Evolutionary conservation across 345 rosid genomes (phyloP), one percentile per base, ranked within the genome.

Genomic region (Clausena lansium): DNA sequence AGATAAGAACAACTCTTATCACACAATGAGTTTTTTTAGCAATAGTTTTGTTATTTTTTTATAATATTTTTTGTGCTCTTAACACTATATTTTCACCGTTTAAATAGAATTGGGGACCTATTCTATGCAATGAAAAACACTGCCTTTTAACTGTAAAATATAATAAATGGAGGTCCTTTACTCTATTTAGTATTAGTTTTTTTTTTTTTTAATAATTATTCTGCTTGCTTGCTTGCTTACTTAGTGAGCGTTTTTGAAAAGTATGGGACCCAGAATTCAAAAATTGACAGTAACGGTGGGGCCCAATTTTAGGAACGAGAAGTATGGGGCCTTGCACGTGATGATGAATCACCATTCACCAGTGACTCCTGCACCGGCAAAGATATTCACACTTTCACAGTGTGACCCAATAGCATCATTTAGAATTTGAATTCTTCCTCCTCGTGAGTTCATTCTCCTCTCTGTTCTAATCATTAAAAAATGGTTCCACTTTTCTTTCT

Each of bases 401-500:
- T 8, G 13, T 25, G 8, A 33, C 24, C 25, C 9, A 36, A 5
- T 4, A 25, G 1, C 33, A 15, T 59, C 36, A 28, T 75, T 20
- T n/a, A 22, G 59, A 63, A 27, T 75, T 75, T 75, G 62, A 75
- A 75, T 47, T 60, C 54, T 58, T 24, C 27, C 14, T 55, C 20
- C 14, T 9, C 14, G 36, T 14, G 9, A 35, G 15, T 30, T n/a
- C n/a, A n/a, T n/a, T n/a, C n/a, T n/a, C n/a, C n/a, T 63, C 8
- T 6, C 19, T 13, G 9, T 32, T 7, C 9, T 22, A 6, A 68
- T 11, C 22, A 22, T 39, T n/a, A 41, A 27, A 68, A 28, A 13
- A 7, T 4, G 25, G 7, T 50, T 52, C 22, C 25, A 17, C 35
- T 41, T 27, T 73, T 17, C 58, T 9, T 27, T 17, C 55, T 39